Evolutionary conservation across 2,329 filamentous ascomycete species (phyloP), one percentile per base, ranked within the genome.

Genomic region (Colletotrichum limetticola): DNA sequence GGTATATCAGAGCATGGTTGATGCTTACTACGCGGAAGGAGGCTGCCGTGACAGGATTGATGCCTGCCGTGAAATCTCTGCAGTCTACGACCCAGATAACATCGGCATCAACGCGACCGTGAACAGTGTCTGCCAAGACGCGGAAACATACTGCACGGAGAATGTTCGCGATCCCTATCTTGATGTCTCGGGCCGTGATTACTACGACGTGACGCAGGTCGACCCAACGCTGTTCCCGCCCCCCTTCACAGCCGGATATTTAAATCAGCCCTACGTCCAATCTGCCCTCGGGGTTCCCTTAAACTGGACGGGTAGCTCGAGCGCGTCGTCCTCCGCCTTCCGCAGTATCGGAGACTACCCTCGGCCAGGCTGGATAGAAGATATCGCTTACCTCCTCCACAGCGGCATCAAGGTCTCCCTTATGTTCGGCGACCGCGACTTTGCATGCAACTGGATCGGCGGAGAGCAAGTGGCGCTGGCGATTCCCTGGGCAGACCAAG

Each of bases 221-320:
- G 71, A 75, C 28, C 74, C 72, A 6, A 74, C 73, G 3, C 74
- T 68, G 6, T 78, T 78, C 49, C 74, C 72, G 1, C 57, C 67
- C 7, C 71, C 72, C 3, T 74, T 74, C 35, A 71, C 68, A 24
- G 42, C 57, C 2, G 75, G 71, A 24, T 77, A 72, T 30, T 65
- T 76, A 57, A 77, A 75, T 62, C 76, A 75, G 70, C 63, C 14
- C 3, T 59, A 56, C 53, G 85, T 93, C 0, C 89, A 90, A 74
- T 78, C 87, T n/a, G 89, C 89, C 1, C 86, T 94, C 30, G 92
- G 92, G 9, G 87, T 91, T 0, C 88, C 88, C 7, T 79, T 92
- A 63, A 90, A 90, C 76, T 90, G 84, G 77, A 87, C 88, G 0
- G 66, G 66, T 8, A 68, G 61, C 53, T 74, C 74, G 1, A 42